Evolutionary conservation across 352 stramenopile genomes (phyloP).

Genomic region (Thalassiosira mediterranea): DNA sequence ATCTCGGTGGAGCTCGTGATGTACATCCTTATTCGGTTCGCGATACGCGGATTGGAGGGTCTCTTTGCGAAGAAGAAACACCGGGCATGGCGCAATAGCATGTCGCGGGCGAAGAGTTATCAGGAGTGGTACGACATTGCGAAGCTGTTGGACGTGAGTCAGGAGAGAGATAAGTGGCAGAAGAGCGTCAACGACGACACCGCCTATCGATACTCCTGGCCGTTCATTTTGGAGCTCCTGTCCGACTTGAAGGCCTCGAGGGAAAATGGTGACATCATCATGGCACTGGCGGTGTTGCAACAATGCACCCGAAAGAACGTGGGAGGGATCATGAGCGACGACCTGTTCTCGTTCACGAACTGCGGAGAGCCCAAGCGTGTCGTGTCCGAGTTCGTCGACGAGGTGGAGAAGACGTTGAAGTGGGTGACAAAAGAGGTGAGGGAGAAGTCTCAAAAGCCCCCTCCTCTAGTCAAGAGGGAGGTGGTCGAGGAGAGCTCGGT

Average conservation of each 20-base stretch:
- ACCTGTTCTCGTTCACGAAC: constrained; percentile 83
- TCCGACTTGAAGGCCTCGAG: constrained; percentile 67
- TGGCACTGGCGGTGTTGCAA: constrained; percentile 76
- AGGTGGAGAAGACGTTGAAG: constrained; percentile 72
- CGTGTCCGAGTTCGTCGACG: constrained; percentile 77
- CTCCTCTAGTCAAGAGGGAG: background rate
- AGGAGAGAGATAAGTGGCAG: constrained; percentile 70
- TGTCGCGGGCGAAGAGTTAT: constrained; percentile 66
- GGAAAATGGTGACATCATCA: constrained; percentile 57
- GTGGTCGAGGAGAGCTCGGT: background rate
- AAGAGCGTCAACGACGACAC: constrained; percentile 57
- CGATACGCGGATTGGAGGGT: constrained; percentile 63
- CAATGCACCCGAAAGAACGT: constrained; percentile 86
- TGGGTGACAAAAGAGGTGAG: constrained; percentile 74
- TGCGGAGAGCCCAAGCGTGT: constrained; percentile 80
- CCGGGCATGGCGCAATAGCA: constrained; percentile 51
- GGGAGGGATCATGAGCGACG: constrained; percentile 83
- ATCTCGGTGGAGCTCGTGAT: constrained; percentile 76
- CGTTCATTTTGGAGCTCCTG: constrained; percentile 77
- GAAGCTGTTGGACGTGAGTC: constrained; percentile 69
- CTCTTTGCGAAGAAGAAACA: constrained; percentile 76
- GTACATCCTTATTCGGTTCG: constrained; percentile 75
- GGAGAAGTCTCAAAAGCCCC: background rate
- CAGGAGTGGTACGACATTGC: constrained; percentile 76
- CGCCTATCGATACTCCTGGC: constrained; percentile 79